phyloP scores from a whole-genome alignment of 306 rosid genomes.

The Castanopsis chinensis region DNA sequence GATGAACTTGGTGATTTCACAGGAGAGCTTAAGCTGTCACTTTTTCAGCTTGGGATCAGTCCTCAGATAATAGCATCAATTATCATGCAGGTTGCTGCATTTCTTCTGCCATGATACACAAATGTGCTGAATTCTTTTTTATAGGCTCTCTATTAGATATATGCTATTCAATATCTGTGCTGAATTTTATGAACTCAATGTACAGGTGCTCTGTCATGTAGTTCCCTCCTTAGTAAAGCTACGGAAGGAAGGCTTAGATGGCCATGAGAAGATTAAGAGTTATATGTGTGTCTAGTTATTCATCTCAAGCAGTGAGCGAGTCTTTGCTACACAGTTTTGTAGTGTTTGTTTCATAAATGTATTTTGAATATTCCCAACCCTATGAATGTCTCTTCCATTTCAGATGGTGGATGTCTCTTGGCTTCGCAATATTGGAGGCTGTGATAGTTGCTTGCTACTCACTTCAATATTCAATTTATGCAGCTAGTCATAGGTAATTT shows the following conservation, averaged over 20 bases:
- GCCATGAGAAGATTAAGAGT: conserved; percentile 95
- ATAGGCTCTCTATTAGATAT: background rate
- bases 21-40: conserved; percentile 84
- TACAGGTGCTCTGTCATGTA: conserved; percentile 82
- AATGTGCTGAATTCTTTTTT: background rate
- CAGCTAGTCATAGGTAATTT: conserved; percentile 72
- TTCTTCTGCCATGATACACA: background rate
- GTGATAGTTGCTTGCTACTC: conserved; percentile 81
- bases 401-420: conserved; percentile 99
- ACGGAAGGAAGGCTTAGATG: conserved; percentile 99
- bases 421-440: conserved; percentile 92
- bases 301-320: conserved; percentile 58
- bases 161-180: background rate
- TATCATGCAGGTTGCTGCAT: conserved; percentile 79
- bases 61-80: conserved; percentile 97
- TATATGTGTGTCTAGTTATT: conserved; percentile 90
- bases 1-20: conserved; percentile 94
- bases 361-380: conserved; percentile 28
- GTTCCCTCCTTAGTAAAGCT: conserved; percentile 91
- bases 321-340: conserved; percentile 31
- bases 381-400: conserved; percentile 26
- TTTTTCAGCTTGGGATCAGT: conserved; percentile 98
- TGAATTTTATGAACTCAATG: conserved; percentile 18
- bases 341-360: conserved; percentile 11
- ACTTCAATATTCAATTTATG: conserved; percentile 87